These are phyloP conservation scores for Epicoccum nigrum DNA, from an alignment of 2,329 filamentous ascomycete genomes.

Conservation along the genomic window DNA sequence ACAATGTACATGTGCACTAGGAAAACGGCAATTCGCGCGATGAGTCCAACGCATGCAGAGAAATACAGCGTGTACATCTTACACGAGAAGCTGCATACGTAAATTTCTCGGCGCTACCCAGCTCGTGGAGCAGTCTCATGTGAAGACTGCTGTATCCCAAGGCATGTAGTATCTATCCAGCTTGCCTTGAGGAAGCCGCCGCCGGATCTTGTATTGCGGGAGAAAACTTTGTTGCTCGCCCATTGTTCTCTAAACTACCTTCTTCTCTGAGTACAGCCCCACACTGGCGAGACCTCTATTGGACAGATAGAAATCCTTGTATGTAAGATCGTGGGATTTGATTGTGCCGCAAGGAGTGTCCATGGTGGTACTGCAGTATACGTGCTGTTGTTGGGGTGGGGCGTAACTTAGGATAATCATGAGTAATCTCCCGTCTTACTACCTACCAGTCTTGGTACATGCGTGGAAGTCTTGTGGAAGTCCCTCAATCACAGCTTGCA, in stretches of 20 bases:
- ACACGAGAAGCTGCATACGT: too few species aligned
- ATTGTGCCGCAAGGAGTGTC: conserved; percentile 2
- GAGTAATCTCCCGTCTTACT: background rate
- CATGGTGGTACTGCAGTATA: background rate
- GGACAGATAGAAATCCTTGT: background rate
- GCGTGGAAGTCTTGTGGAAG: background rate
- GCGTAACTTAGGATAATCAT: background rate
- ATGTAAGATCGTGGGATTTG: background rate
- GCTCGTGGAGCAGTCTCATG: too few species aligned
- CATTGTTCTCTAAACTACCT: background rate
- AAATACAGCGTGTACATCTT: too few species aligned
- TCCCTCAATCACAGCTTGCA: background rate
- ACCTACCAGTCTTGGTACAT: background rate
- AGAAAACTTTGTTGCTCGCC: background rate
- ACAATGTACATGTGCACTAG: background rate
- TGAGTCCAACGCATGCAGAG: too few species aligned
- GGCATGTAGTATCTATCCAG: too few species aligned
- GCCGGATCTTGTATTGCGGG: background rate
- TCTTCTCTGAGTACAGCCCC: background rate
- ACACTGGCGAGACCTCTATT: background rate
- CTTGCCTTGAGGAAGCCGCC: too few species aligned
- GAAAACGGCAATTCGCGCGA: background rate
- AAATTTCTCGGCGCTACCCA: too few species aligned
- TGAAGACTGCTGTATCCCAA: too few species aligned
- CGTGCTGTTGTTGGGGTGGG: background rate